Evolutionary conservation across 2,329 filamentous ascomycete species (phyloP).

Genomic region (Sphaerulina musiva): DNA sequence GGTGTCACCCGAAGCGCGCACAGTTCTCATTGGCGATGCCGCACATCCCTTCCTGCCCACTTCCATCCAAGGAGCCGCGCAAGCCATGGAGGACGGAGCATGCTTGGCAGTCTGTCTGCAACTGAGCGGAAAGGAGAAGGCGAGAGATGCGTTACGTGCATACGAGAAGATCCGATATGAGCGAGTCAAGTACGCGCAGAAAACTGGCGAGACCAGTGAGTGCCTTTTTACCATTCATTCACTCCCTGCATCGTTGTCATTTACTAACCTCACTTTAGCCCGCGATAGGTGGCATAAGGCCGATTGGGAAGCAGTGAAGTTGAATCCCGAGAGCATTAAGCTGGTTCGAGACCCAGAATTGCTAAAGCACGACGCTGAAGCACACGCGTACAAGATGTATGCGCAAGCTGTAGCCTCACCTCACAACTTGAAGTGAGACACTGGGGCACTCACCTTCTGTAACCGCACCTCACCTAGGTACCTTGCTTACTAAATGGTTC

Average conservation of each 20-base stretch:
- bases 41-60: conserved; percentile 52
- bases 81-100: conserved; percentile 49
- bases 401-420: conserved; percentile 9
- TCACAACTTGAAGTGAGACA: neutral
- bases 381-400: conserved; percentile 40
- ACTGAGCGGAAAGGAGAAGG: conserved; percentile 38
- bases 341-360: conserved; percentile 46
- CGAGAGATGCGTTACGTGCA: conserved; percentile 26
- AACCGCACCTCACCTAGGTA: too few species aligned
- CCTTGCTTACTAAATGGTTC: too few species aligned
- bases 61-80: conserved; percentile 48
- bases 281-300: conserved; percentile 42
- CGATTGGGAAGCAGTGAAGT: conserved; percentile 43
- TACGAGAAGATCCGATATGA: conserved; percentile 27
- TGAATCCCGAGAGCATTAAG: conserved; percentile 43
- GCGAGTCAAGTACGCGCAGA: conserved; percentile 21
- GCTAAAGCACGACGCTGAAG: conserved; percentile 46
- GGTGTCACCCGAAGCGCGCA: conserved; percentile 46
- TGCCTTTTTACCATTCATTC: conserved; percentile 9
- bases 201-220: conserved; percentile 4
- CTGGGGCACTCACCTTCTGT: neutral
- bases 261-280: neutral
- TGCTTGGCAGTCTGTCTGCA: conserved; percentile 43
- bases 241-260: conserved; percentile 21
- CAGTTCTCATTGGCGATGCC: conserved; percentile 49